Conservation (phyloP, 2,329 filamentous ascomycete species). For the Diplodia corticola region DNA sequence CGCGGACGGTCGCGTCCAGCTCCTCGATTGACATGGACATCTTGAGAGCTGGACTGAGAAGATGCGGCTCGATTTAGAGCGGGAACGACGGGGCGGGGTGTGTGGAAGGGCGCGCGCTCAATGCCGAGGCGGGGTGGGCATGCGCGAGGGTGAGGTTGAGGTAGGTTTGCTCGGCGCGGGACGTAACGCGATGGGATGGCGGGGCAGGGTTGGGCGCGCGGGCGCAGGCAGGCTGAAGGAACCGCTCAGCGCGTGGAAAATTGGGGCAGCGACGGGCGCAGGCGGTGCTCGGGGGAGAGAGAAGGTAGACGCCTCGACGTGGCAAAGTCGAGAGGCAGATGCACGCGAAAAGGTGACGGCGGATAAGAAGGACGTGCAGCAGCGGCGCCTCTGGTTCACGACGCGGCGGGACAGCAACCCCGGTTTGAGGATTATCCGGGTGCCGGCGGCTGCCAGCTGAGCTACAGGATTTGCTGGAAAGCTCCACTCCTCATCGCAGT, state of each 20-base stretch:
- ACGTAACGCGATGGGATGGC: constrained; percentile 22
- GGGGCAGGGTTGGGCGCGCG: constrained; percentile 23
- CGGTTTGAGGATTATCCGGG: constrained; percentile 18
- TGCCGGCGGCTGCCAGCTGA: constrained; percentile 7
- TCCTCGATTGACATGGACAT: constrained; percentile 81
- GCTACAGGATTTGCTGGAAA: constrained; percentile 17
- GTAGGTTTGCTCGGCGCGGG: constrained; percentile 22
- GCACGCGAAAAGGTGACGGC: constrained; percentile 20
- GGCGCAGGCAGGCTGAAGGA: constrained; percentile 10
- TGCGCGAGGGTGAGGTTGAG: constrained; percentile 15
- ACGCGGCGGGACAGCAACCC: background rate
- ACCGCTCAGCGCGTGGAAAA: constrained; percentile 9
- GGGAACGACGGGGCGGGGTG: background rate
- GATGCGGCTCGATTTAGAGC: constrained; percentile 7
- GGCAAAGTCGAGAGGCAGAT: constrained; percentile 12
- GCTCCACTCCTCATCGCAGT: constrained; percentile 19
- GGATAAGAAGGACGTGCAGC: constrained; percentile 21
- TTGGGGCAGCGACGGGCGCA: background rate
- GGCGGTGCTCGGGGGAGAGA: background rate
- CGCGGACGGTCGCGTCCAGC: constrained; percentile 92
- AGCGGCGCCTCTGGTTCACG: constrained; percentile 7
- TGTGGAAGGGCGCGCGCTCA: constrained; percentile 22
- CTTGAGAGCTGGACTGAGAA: constrained; percentile 30
- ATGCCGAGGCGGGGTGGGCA: constrained; percentile 17
- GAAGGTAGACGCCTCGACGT: constrained; percentile 5